Conservation (phyloP, 108 stramenopile species). For the Skeletonema marinoi region DNA sequence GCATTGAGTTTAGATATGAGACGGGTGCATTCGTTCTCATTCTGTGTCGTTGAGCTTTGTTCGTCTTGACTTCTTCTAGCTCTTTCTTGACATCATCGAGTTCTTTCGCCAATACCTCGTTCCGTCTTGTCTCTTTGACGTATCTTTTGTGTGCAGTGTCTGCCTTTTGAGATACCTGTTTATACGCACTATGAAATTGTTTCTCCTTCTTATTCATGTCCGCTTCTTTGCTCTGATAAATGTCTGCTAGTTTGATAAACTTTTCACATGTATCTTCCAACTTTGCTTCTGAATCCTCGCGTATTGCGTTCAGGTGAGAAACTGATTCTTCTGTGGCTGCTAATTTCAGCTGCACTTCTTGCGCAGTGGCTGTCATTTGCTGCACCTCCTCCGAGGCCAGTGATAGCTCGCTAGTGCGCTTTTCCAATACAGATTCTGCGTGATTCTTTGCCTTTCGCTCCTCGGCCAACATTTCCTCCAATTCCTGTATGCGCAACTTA, state of each 20-base stretch:
- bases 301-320: slow-evolving; percentile 6
- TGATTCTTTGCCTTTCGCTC: slow-evolving; percentile 14
- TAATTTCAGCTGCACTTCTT: slow-evolving; percentile 30
- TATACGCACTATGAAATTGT: slow-evolving; percentile 34
- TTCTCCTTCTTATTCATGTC: slow-evolving; percentile 32
- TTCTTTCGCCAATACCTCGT: slow-evolving; percentile 20
- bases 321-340: slow-evolving; percentile 17
- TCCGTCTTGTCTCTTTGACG: slow-evolving; percentile 14
- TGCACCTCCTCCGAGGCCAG: slow-evolving; percentile 29
- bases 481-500: slow-evolving; percentile 27
- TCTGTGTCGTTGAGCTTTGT: slow-evolving; percentile 35
- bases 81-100: slow-evolving; percentile 24
- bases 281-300: slow-evolving; percentile 16
- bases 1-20: slow-evolving; percentile 61
- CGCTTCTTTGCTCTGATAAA: slow-evolving; percentile 39
- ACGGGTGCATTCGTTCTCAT: slow-evolving; percentile 53
- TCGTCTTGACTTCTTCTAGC: slow-evolving; percentile 24
- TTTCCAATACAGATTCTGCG: slow-evolving; percentile 12
- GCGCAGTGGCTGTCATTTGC: background rate
- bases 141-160: slow-evolving; percentile 34
- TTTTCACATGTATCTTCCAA: slow-evolving; percentile 45
- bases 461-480: slow-evolving; percentile 25
- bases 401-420: slow-evolving; percentile 20
- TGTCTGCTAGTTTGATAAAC: slow-evolving; percentile 29
- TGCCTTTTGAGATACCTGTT: slow-evolving; percentile 23